Percentiles rank a stretch among this genome's conserved stretches.
Conservation (phyloP, 2,329 filamentous ascomycete genomes). For the Ascochyta fabae region DNA sequence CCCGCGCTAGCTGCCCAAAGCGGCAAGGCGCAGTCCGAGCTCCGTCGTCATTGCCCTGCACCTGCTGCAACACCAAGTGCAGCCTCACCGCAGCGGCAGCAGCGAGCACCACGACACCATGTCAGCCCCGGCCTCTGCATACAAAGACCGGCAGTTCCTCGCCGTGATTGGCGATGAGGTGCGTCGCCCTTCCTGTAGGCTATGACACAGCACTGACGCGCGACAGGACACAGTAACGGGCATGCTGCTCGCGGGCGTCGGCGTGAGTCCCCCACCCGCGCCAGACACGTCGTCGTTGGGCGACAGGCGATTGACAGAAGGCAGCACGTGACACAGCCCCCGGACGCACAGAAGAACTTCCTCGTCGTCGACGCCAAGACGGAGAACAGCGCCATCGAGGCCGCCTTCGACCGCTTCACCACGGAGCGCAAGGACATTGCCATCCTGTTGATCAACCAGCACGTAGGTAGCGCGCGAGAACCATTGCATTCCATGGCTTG, state of each 20-base stretch:
- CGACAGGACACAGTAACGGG: slow-evolving; percentile 91
- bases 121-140: slow-evolving; percentile 65
- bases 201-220: slow-evolving; percentile 19
- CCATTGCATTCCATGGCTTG: neutral
- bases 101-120: slow-evolving; percentile 51
- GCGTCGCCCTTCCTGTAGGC: slow-evolving; percentile 9
- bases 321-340: slow-evolving; percentile 87
- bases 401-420: slow-evolving; percentile 88
- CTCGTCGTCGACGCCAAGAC: slow-evolving; percentile 95
- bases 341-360: slow-evolving; percentile 96
- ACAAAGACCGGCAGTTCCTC: slow-evolving; percentile 89
- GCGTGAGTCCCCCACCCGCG: slow-evolving; percentile 65
- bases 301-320: slow-evolving; percentile 1
- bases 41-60: slow-evolving; percentile 14
- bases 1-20: slow-evolving; percentile 1
- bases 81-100: slow-evolving; percentile 27
- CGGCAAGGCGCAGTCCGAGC: slow-evolving; percentile 3
- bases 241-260: slow-evolving; percentile 91
- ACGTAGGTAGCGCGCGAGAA: slow-evolving; percentile 63
- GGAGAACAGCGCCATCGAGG: slow-evolving; percentile 84
- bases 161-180: slow-evolving; percentile 98
- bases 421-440: slow-evolving; percentile 93
- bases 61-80: slow-evolving; percentile 23
- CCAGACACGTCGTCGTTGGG: neutral
- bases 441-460: slow-evolving; percentile 96